A percentile compares a stretch with the other conserved stretches of the same genome.
Conservation (phyloP, 805 yeast genomes). For the Candida ovalis region DNA sequence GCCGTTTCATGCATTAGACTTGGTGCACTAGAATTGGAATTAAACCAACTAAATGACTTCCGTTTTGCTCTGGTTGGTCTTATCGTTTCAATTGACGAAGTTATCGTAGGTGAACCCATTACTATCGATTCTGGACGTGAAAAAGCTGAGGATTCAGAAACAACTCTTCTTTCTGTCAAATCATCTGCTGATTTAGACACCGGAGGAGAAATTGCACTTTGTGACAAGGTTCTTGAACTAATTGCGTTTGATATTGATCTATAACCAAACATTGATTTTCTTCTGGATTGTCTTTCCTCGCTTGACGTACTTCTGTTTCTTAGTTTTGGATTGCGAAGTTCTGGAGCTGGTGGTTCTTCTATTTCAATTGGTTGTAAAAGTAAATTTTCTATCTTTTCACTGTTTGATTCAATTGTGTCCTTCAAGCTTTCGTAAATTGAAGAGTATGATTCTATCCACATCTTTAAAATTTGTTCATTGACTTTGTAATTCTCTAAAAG, state of each 20-base stretch:
- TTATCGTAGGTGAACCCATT: not conserved
- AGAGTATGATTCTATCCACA: conserved; percentile 26
- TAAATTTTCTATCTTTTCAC: conserved; percentile 9
- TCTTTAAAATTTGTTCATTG: conserved; percentile 25
- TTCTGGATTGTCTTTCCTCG: conserved; percentile 19
- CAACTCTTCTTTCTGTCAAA: conserved; percentile 2
- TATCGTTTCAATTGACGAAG: not conserved
- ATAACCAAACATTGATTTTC: conserved; percentile 28
- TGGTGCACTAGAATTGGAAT: conserved; percentile 20
- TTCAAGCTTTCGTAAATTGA: conserved; percentile 11
- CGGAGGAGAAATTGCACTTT: not conserved
- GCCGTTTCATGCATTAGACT: conserved; percentile 1
- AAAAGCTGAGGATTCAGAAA: not conserved
- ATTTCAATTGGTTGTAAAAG: conserved; percentile 14
- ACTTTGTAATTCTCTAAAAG: conserved; percentile 25
- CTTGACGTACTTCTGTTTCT: conserved; percentile 12
- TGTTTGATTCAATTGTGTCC: conserved; percentile 4
- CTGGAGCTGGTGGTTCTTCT: not conserved
- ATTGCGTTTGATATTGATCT: conserved; percentile 24
- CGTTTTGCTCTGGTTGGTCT: conserved; percentile 13
- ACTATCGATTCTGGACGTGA: not conserved
- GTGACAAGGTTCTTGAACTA: conserved; percentile 16
- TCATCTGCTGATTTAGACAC: not conserved
- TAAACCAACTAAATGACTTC: conserved; percentile 25
- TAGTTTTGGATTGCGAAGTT: conserved; percentile 9